A percentile compares a stretch with the other conserved stretches of the same genome.
phyloP scores from a whole-genome alignment of 805 yeast genomes.

The Myxozyma nipponensis region DNA sequence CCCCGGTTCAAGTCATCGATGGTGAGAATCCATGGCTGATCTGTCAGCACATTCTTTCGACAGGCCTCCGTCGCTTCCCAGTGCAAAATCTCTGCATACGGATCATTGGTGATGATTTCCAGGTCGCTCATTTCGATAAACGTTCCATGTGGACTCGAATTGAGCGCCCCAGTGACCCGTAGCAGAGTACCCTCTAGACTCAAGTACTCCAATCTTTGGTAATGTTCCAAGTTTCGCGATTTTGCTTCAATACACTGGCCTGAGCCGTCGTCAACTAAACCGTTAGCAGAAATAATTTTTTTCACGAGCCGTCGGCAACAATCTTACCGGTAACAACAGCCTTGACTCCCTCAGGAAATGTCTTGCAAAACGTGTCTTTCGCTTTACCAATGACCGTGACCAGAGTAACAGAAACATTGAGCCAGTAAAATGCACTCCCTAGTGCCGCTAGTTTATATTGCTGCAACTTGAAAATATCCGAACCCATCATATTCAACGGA shows the following conservation, averaged over 20 bases:
- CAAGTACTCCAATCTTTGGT: neutral
- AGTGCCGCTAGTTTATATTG: neutral
- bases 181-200: neutral
- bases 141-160: too few species aligned
- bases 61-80: neutral
- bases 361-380: neutral
- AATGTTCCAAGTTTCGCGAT: neutral
- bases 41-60: neutral
- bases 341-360: neutral
- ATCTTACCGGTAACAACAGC: neutral
- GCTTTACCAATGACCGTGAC: constrained; percentile 7
- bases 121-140: too few species aligned
- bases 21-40: constrained; percentile 1
- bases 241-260: constrained; percentile 2
- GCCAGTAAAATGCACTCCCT: constrained; percentile 12
- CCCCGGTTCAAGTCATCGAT: neutral
- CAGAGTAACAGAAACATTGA: constrained; percentile 17
- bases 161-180: constrained; percentile 1
- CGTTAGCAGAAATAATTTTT: neutral
- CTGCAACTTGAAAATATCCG: neutral
- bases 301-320: neutral
- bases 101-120: neutral
- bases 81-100: neutral
- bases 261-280: constrained; percentile 9
- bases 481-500: neutral